A percentile compares a stretch with the other conserved stretches of the same genome.
Conservation (phyloP, 495 filamentous ascomycete genomes). For the Aspergillus avenaceus region DNA sequence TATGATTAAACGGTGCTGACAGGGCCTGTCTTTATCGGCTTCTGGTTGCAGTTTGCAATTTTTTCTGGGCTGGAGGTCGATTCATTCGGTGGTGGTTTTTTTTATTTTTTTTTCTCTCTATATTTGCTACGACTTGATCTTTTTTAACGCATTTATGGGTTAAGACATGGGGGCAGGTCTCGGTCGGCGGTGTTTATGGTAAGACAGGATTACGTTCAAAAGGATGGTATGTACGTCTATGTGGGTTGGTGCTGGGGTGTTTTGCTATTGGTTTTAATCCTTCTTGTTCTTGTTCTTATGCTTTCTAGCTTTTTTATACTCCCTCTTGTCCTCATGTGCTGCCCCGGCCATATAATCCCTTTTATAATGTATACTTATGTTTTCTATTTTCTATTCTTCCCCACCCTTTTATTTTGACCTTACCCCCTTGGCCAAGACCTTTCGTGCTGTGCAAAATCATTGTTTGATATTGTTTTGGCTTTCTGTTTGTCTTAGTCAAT, state of each 20-base stretch:
- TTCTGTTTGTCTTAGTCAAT: neutral
- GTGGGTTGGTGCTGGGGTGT: slow-evolving; percentile 25
- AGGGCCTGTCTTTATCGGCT: neutral
- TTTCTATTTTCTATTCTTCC: neutral
- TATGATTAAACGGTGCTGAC: slow-evolving; percentile 19
- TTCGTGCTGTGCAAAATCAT: neutral
- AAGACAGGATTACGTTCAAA: slow-evolving; percentile 9
- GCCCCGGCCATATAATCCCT: neutral
- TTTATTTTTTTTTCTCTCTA: slow-evolving; percentile 4
- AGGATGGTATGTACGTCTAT: slow-evolving; percentile 30
- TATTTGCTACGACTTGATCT: too few relatives aligned
- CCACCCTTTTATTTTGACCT: neutral
- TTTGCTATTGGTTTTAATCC: slow-evolving; percentile 11
- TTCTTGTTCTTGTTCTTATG: slow-evolving; percentile 2
- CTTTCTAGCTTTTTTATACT: slow-evolving; percentile 4
- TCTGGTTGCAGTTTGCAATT: neutral
- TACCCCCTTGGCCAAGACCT: neutral
- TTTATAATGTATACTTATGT: too few relatives aligned
- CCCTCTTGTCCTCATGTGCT: neutral
- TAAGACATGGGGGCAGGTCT: slow-evolving; percentile 8
- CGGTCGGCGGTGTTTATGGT: slow-evolving; percentile 30
- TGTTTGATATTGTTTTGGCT: neutral
- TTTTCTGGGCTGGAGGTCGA: neutral
- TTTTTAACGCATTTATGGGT: slow-evolving; percentile 13
- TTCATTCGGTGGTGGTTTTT: neutral